Evolutionary conservation across 139 green algal species (phyloP), one percentile per base, ranked within the genome.

Genomic region (Chlorella sp.): DNA sequence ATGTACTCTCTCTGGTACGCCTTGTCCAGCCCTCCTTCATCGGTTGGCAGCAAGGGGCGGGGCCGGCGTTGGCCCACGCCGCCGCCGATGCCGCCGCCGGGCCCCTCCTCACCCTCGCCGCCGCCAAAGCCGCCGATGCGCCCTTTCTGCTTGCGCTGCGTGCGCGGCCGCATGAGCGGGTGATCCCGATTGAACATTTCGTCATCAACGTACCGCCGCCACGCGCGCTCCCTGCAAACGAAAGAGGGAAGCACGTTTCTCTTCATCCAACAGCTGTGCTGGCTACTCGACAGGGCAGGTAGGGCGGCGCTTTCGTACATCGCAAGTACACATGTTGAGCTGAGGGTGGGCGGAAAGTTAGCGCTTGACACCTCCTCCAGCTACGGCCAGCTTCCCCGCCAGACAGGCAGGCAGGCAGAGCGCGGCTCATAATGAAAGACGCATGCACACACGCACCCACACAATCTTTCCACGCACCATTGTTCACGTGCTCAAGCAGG

Each of bases 1-100:
- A 93, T 37, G 42, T 93, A 94, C 64, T 93, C 92, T n/a, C 89
- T 71, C 73, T 88, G 37, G 64, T 94, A 94, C 2, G 91, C 91
- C 64, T 86, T 89, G 87, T 94, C 92, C 21, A 91, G 61, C 14
- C 89, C 91, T 18, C 69, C 90, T 26, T 85, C 71, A 1, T 39
- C 48, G 1, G n/a, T 64, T 21, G 40, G 66, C 71, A 81, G 64
- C 66, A 40, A n/a, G 28, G 66, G 48, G 36, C 76, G 60, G 16
- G 86, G 60, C 26, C 76, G 86, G 22, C 69, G 69, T 34, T 12
- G 36, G 81, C 85, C 84, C n/a, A 15, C 71, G 18, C 7, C 4
- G 19, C 75, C 66, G 40, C 69, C 48, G 80, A 79, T 7, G 12
- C 30, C 61, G 48, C 60, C 36, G 34, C 53, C 32, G 91, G 40